Evolutionary conservation across 1,284 basidiomycete species (phyloP).

Genomic region (Malassezia pachydermatis): DNA sequence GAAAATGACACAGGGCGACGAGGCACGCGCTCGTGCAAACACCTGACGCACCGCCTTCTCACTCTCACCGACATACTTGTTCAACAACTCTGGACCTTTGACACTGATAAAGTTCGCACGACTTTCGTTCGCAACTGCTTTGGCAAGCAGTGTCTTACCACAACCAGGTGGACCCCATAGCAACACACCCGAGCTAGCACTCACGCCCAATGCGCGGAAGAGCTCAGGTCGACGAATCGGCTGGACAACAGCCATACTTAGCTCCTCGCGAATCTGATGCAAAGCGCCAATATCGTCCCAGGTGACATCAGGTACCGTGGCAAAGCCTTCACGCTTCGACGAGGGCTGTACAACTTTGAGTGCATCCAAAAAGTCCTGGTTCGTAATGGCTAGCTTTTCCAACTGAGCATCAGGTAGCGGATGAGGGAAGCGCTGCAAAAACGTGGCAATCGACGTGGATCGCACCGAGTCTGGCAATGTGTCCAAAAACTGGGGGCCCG

Average conservation of each 20-base stretch:
- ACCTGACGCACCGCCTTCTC: constrained; percentile 89
- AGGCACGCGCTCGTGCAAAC: constrained; percentile 75
- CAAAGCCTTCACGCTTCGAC: constrained; percentile 92
- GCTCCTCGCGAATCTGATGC: constrained; percentile 70
- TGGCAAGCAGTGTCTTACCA: constrained; percentile 88
- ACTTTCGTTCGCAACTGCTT: constrained; percentile 90
- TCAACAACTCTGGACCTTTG: constrained; percentile 89
- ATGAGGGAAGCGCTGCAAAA: constrained; percentile 71
- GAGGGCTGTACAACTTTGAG: constrained; percentile 82
- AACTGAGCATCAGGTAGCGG: constrained; percentile 70
- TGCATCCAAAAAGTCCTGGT: constrained; percentile 60
- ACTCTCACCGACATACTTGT: constrained; percentile 95
- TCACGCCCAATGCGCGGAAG: constrained; percentile 75
- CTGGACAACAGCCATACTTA: constrained; percentile 94
- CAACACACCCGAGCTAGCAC: constrained; percentile 64
- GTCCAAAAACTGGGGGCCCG: constrained; percentile 25
- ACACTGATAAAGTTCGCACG: constrained; percentile 92
- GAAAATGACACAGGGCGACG: constrained; percentile 80
- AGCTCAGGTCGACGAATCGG: constrained; percentile 82
- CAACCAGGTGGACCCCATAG: constrained; percentile 98
- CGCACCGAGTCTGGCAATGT: constrained; percentile 49
- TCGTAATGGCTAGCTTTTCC: constrained; percentile 66
- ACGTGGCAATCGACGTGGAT: constrained; percentile 69
- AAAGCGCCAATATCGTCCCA: constrained; percentile 95
- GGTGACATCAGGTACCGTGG: constrained; percentile 86